Evolutionary conservation across 2,329 filamentous ascomycete genomes (phyloP), one percentile per base, ranked within the genome.

Genomic region (Lecanicillium sp.): DNA sequence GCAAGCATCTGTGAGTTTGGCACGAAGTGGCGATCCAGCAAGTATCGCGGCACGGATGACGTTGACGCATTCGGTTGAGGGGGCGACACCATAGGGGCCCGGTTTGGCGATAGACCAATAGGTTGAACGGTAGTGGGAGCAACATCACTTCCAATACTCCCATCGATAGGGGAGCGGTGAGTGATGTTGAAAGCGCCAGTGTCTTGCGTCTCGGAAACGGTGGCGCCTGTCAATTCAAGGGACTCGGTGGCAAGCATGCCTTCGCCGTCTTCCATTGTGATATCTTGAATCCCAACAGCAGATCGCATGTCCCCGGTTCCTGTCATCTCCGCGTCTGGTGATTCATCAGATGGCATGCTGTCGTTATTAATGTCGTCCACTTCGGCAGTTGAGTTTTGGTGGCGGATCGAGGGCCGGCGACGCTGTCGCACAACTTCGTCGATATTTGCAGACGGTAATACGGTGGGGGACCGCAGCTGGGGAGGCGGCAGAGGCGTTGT

Each of bases 151-250:
- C 84, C 81, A 50, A 91, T 84, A 65, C 88, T 95, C 42, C 88
- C 89, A 60, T 95, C 90, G 29, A 93, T 81, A 1, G 85, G 81
- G 40, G 84, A 84, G 45, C 87, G 84, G 65, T 96, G 91, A 6
- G 87, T 90, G 58, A 96, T 94, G 68, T 95, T 94, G 68, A 97
- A 96, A 0, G 90, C 89, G 49, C 91, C 90, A 11, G 87, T 80
- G 57, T 94, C 88, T 57, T 90, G 86, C n/a, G 83, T 80, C 58
- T 93, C 89, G 0, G 90, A 90, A 3, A 86, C 86, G 27, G 86
- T 86, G 2, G 86, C 86, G 7, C 88, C 85, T 3, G 84, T 81
- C 52, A 95, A 68, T 24, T 86, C 84, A 27, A 95, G 80, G 3
- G 83, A 78, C 2, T 86, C 80, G 45, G 82, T 83, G 32, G 88